Conservation (phyloP, 257 asterid genomes). For the Rauvolfia tetraphylla region DNA sequence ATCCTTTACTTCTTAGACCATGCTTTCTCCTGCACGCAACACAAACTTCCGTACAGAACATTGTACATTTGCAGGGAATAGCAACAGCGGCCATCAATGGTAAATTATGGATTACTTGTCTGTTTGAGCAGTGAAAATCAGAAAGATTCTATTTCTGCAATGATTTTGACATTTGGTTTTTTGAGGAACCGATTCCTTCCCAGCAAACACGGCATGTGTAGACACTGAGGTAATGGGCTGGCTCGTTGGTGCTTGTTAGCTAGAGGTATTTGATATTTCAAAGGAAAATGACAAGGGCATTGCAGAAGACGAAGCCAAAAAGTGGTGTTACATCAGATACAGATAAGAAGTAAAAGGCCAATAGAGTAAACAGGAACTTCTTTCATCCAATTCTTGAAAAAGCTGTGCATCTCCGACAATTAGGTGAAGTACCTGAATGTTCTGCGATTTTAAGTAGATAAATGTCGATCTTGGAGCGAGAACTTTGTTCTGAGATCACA, state of each 20-base stretch:
- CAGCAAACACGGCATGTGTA: slow-evolving; percentile 13
- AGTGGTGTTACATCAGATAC: slow-evolving; percentile 21
- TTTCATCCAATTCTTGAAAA: not conserved
- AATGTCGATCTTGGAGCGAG: not conserved
- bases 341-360: slow-evolving; percentile 16
- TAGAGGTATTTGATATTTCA: not conserved
- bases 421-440: slow-evolving; percentile 10
- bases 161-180: not conserved
- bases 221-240: not conserved
- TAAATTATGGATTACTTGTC: not conserved
- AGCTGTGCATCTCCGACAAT: slow-evolving; percentile 3
- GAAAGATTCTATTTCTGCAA: not conserved
- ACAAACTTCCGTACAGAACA: too few relatives aligned
- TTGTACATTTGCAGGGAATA: too few relatives aligned
- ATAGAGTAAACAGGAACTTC: slow-evolving; percentile 2
- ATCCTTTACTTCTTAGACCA: not conserved
- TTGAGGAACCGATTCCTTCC: not conserved
- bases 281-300: slow-evolving; percentile 14
- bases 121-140: not conserved
- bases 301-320: slow-evolving; percentile 20
- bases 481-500: not conserved
- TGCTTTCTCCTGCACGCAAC: not conserved
- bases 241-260: not conserved
- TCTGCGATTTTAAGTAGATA: not conserved
- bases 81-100: not conserved